Base-by-base conservation (phyloP, 2,329 filamentous ascomycete species). In the Byssochlamys sp. region DNA sequence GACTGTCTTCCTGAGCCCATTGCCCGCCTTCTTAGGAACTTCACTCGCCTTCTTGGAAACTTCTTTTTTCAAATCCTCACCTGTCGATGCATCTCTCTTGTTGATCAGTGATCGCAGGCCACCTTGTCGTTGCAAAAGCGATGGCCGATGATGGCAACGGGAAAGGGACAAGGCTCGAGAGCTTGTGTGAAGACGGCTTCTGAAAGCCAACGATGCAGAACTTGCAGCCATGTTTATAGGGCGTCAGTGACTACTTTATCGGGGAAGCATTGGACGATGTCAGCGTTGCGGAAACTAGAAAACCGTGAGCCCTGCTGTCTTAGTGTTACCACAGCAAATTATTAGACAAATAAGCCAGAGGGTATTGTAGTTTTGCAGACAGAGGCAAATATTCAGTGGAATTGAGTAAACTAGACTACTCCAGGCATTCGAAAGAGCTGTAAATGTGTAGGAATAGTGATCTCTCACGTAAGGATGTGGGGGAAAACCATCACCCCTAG, bases 1-100 rank as follows among this genome's bases (percentile, higher is more conserved):
- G 19, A 73, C 57, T 6, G 61, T 67, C 54, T 67, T 69, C 51
- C 63, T 67, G 11, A 69, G 62, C 2, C 63, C 56, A 19, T 66
- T 67, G 29, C 65, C 66, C 3, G 66, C 62, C 50, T 69, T 69
- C 56, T 25, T 50, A 9, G 31, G 39, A 25, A 64, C 54, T 68
- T 70, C 9, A 60, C 29, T 6, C 29, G 56, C 54, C 50, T 64
- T 58, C 4, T 58, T 57, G 3, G 59, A 55, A 31, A 10, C 29
- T 7, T 61, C 59, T 52, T 58, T 60, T 52, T 58, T 60, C 25
- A 27, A 51, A 10, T 54, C 35, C 19, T 61, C 61, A 53, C 65
- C 59, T 2, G 66, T 62, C 14, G 66, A 67, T 11, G 65, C 63
- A 61, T 63, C 63, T 64, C 66, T 61, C 35, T 54, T 53, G 31